These are phyloP conservation scores for Rutstroemia sp. DNA, from an alignment of 2,329 filamentous ascomycete species.

Conservation along the genomic window DNA sequence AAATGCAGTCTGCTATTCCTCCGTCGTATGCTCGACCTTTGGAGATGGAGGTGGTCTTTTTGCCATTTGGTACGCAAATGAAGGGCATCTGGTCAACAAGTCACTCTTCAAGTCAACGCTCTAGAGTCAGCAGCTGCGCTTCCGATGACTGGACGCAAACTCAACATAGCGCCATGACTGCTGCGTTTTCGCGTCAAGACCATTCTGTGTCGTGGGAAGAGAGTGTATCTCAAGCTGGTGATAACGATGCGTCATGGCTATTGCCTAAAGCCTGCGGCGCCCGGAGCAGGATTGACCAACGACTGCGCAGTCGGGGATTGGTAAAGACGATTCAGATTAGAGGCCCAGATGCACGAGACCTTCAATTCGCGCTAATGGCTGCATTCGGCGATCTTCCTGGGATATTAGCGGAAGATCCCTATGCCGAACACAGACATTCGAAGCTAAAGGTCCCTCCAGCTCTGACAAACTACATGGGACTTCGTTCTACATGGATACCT, in stretches of 20 bases:
- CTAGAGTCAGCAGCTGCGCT: slow-evolving; percentile 31
- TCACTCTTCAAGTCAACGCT: slow-evolving; percentile 30
- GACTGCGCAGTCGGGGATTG: slow-evolving; percentile 69
- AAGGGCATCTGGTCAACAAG: slow-evolving; percentile 46
- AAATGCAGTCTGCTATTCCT: slow-evolving; percentile 29
- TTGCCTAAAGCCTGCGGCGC: slow-evolving; percentile 60
- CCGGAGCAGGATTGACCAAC: slow-evolving; percentile 55
- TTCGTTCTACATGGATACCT: slow-evolving; percentile 65
- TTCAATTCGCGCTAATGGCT: slow-evolving; percentile 53
- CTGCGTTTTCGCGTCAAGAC: slow-evolving; percentile 20
- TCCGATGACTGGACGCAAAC: slow-evolving; percentile 41
- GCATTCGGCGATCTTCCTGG: slow-evolving; percentile 53
- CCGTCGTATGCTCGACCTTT: slow-evolving; percentile 60
- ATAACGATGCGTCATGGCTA: slow-evolving; percentile 32
- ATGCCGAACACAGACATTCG: slow-evolving; percentile 14
- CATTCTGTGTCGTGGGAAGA: slow-evolving; percentile 23
- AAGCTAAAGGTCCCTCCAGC: slow-evolving; percentile 16
- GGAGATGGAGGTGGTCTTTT: slow-evolving; percentile 68
- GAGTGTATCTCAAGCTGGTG: slow-evolving; percentile 12
- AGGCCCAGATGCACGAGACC: slow-evolving; percentile 58
- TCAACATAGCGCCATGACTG: slow-evolving; percentile 22
- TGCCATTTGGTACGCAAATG: slow-evolving; percentile 57
- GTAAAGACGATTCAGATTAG: slow-evolving; percentile 56
- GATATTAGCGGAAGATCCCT: slow-evolving; percentile 27
- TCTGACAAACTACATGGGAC: slow-evolving; percentile 35